Conservation (phyloP, 768 basidiomycete species). For the Glaciozyma antarctica region DNA sequence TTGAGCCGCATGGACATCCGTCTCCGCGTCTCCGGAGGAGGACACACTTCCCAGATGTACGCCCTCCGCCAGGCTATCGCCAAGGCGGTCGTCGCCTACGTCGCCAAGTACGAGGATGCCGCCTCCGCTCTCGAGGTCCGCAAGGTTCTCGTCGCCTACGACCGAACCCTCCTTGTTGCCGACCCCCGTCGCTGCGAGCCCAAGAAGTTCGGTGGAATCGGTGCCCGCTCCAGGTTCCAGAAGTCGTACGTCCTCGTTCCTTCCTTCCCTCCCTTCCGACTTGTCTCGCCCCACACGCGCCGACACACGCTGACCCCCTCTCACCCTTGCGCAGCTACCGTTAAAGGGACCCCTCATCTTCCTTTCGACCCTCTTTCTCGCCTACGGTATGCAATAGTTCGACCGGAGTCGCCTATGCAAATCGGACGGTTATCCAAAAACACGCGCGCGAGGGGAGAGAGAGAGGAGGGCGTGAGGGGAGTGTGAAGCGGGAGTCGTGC, state of each 20-base stretch:
- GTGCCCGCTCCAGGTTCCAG: conserved; percentile 25
- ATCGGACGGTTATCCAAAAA: no score
- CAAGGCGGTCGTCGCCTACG: conserved; percentile 95
- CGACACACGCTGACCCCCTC: background rate
- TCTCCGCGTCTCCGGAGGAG: conserved; percentile 96
- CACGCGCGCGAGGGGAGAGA: no score
- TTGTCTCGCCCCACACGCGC: background rate
- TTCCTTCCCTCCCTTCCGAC: no score
- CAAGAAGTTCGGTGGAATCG: conserved; percentile 28
- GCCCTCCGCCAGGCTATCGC: conserved; percentile 98
- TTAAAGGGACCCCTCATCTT: background rate
- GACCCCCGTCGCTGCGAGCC: conserved; percentile 60
- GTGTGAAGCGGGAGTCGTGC: no score
- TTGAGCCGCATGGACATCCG: conserved; percentile 86
- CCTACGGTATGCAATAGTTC: background rate
- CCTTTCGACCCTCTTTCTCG: background rate
- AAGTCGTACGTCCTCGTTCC: conserved; percentile 2
- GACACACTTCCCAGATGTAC: conserved; percentile 97
- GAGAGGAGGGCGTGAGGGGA: no score
- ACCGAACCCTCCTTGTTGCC: conserved; percentile 78
- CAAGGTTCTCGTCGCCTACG: conserved; percentile 94
- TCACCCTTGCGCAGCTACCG: background rate
- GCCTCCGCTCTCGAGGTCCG: conserved; percentile 94
- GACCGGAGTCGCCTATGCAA: no score
- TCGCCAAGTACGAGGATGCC: conserved; percentile 97